Conservation (phyloP, 441 rosid species). For the Pelargonium myrrhifolium region DNA sequence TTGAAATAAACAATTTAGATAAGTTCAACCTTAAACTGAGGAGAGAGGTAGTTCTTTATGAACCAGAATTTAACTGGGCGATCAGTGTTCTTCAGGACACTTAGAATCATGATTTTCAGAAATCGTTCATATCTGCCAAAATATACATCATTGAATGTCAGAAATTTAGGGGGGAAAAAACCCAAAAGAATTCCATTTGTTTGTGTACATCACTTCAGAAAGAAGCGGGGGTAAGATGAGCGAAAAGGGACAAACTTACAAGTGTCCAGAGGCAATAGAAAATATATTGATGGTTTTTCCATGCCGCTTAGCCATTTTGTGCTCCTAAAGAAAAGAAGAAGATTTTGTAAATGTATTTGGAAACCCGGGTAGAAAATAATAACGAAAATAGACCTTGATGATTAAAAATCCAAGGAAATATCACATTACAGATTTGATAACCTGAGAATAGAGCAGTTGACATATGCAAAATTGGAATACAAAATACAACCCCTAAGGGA, state of each 20-base stretch:
- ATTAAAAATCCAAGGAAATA: background rate
- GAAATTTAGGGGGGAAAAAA: background rate
- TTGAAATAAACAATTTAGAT: background rate
- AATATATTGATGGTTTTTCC: slow-evolving; percentile 88
- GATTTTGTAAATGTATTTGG: background rate
- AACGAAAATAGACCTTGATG: background rate
- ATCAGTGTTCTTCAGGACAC: slow-evolving; percentile 79
- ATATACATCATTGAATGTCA: background rate
- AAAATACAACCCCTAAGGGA: background rate
- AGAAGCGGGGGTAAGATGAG: background rate
- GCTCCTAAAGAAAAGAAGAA: slow-evolving; percentile 40
- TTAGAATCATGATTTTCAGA: slow-evolving; percentile 90
- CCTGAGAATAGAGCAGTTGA: background rate
- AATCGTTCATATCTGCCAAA: slow-evolving; percentile 84
- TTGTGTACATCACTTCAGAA: background rate
- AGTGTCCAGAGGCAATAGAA: slow-evolving; percentile 96
- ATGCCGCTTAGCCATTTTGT: slow-evolving; percentile 57
- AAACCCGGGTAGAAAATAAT: background rate
- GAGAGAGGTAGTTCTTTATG: slow-evolving; percentile 96
- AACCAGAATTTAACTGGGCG: slow-evolving; percentile 99
- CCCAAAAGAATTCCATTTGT: background rate
- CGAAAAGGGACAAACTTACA: slow-evolving; percentile 49
- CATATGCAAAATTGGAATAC: background rate
- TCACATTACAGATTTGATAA: background rate
- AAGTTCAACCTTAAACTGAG: slow-evolving; percentile 82